Conservation (phyloP, 306 rosid species). For the Amphicarpaea edgeworthii region DNA sequence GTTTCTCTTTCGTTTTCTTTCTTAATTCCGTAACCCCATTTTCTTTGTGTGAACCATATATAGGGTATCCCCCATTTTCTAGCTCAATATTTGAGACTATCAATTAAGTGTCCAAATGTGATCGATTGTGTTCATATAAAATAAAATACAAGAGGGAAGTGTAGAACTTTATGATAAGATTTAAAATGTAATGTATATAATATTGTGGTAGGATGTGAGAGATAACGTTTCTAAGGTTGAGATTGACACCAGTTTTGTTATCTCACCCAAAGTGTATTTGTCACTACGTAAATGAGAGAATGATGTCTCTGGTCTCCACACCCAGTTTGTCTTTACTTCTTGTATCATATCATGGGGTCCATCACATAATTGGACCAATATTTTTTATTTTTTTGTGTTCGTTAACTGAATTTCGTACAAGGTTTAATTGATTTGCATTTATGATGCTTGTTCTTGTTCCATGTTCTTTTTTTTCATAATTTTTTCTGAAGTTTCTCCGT, state of each 20-base stretch:
- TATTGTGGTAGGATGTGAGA: conserved; percentile 10
- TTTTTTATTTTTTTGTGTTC: neutral
- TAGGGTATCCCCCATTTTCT: neutral
- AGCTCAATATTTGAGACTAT: conserved; percentile 6
- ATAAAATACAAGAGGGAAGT: neutral
- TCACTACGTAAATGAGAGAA: conserved; percentile 36
- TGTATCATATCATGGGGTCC: conserved; percentile 25
- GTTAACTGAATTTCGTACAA: neutral
- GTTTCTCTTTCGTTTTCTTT: neutral
- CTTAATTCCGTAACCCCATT: neutral
- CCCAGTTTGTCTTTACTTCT: conserved; percentile 26
- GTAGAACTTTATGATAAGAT: conserved; percentile 35
- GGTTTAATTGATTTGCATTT: conserved; percentile 35
- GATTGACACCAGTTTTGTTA: conserved; percentile 43
- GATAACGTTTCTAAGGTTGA: conserved; percentile 76
- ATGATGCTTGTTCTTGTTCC: neutral
- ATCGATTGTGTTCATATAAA: conserved; percentile 1
- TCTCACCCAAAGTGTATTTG: conserved; percentile 36
- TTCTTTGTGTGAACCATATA: neutral
- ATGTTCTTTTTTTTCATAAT: too few species aligned
- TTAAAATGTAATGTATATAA: neutral
- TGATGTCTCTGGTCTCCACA: conserved; percentile 21
- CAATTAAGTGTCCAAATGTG: neutral
- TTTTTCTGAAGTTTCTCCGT: neutral
- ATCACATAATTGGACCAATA: conserved; percentile 22